Percentiles rank a stretch among this genome's conserved stretches.
Evolutionary conservation across 495 filamentous ascomycete species (phyloP).

Genomic region (Hypoxylon intermedium): DNA sequence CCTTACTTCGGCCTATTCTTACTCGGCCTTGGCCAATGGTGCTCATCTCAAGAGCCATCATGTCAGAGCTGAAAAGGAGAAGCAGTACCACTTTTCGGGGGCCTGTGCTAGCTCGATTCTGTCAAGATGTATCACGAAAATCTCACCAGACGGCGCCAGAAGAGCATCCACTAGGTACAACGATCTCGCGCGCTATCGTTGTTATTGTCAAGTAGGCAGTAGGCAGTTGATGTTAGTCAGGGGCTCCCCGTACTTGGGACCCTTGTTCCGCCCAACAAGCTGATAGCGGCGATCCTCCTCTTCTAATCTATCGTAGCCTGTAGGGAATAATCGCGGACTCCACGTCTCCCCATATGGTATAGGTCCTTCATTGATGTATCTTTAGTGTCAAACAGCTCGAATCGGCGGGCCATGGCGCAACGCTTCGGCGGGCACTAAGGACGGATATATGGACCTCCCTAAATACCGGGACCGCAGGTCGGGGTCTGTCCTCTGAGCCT

Average conservation of each 20-base stretch:
- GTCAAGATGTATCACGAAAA: no score
- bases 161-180: no score
- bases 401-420: neutral
- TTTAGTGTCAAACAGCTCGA: slow-evolving; percentile 4
- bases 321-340: neutral
- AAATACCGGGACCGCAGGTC: neutral
- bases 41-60: no score
- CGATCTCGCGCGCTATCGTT: neutral
- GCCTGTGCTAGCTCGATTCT: no score
- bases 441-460: neutral
- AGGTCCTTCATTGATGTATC: neutral
- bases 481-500: neutral
- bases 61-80: no score
- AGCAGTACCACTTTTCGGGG: no score
- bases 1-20: no score
- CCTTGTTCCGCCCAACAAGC: neutral
- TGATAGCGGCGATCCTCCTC: neutral
- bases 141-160: no score
- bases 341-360: neutral
- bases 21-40: no score
- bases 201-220: neutral
- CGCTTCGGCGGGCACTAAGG: neutral
- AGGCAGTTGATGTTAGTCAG: neutral
- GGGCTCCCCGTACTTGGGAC: neutral
- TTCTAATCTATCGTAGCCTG: neutral